Base-by-base conservation (phyloP, 495 filamentous ascomycete genomes). In the Penicillium chermesinum region DNA sequence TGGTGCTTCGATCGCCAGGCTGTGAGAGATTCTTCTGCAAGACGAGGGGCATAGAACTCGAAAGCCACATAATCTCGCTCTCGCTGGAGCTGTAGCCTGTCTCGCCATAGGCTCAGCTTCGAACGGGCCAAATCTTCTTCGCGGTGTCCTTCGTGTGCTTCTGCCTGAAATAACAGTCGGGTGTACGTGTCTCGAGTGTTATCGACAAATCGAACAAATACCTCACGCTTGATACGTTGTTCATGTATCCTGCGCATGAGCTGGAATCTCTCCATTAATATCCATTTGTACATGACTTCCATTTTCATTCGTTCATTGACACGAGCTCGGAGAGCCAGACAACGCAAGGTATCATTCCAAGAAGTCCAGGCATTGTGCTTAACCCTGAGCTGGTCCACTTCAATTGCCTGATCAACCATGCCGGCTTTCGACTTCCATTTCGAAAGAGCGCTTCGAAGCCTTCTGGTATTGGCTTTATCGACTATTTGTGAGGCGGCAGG, bases 311-410 rank as follows among this genome's bases (percentile, higher is more conserved):
- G 75, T 51, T 85, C 81, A 47, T 83, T 74, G 38, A 84, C 78
- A 17, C 69, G 74, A 13, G 65, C 65, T 27, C 58, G 66, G 4
- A 86, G 63, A 2, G 72, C 74, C 49, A 75, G 65, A 45, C 73
- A 78, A 10, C 83, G 80, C 25, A 84, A 69, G 13, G 66, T 73
- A 63, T 86, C 81, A 46, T 85, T 86, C 85, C 85, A 89, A 10
- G 70, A 57, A 1, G 78, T 80, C 74, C 77, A 84, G 7, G 78
- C 66, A 56, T 80, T 82, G 21, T 75, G 74, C 37, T 84, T 50
- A 30, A 82, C 58, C 34, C 81, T 72, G 48, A 65, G 46, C 19
- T 63, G 72, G 53, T 85, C 71, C 35, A 83, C 65, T 30, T 71
- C 65, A 12, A 65, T 55, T n/a, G 85, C 84, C 58, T 78, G 72